Base-by-base conservation (phyloP, 2,329 filamentous ascomycete species). In the Phyllosticta citrichinensis region DNA sequence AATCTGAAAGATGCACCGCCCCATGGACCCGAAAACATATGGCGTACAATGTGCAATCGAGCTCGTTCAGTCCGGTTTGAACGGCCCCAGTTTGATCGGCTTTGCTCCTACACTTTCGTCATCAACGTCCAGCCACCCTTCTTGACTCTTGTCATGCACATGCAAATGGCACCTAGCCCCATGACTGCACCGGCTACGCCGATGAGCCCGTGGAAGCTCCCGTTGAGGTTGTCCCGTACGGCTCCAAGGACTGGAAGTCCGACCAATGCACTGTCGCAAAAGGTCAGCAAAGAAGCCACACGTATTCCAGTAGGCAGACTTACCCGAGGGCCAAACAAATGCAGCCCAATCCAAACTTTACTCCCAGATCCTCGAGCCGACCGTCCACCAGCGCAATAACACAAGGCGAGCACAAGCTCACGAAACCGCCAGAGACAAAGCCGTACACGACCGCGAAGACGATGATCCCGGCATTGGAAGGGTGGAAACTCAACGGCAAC, bases 371-470 rank as follows among this genome's bases (percentile, higher is more conserved):
- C 1, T 61, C 51, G 5, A 63, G 25, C 11, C 52, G 30, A 6
- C 63, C 52, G 10, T 65, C 52, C 2, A 24, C 40, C 5, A 63
- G 57, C 2, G 27, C 5, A 14, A 57, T 57, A 4, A 64, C 60
- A 24, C 63, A 64, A 5, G 63, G 64, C 57, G 50, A 62, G 22
- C 77, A 75, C 4, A 80, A 58, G 14, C 68, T 73, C 20, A 80
- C 77, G 56, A 80, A 75, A 0, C 73, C 72, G 11, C 78, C 78
- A 0, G 73, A 76, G 69, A 78, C 79, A 70, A 80, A 79, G 0
- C 78, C 78, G 62, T 79, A 80, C 8, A 79, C 72, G 0, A 72
- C 70, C 58, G 73, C 71, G 24, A 79, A 68, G 6, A 74, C 73
- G 24, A 79, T 72, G 5, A 79, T 69, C 1, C 70, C 67, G 0